Conservation (phyloP, 345 rosid genomes). For the Bruguiera gymnorhiza region DNA sequence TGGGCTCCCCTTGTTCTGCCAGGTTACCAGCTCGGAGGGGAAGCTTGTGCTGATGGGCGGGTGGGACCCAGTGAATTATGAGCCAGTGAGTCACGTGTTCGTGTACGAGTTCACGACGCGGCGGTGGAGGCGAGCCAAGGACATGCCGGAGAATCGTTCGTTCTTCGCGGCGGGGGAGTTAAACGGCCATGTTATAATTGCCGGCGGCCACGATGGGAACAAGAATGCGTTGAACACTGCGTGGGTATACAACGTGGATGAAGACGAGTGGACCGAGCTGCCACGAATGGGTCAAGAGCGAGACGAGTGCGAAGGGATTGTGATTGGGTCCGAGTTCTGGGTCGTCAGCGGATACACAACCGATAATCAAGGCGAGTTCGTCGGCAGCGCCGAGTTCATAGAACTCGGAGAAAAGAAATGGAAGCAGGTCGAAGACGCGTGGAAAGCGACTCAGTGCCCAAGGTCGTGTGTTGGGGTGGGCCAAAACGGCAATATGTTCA, state of each 20-base stretch:
- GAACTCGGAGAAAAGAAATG: conserved; percentile 39
- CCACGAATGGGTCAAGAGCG: conserved; percentile 50
- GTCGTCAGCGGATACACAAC: conserved; percentile 66
- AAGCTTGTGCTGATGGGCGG: conserved; percentile 64
- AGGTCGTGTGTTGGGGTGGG: conserved; percentile 24
- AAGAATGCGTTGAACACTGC: conserved; percentile 60
- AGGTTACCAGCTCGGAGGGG: conserved; percentile 50
- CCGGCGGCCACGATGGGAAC: conserved; percentile 69
- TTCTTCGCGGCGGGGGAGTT: conserved; percentile 50
- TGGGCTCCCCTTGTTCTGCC: conserved; percentile 64
- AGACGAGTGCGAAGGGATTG: conserved; percentile 70
- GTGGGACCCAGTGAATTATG: conserved; percentile 63
- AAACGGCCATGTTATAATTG: conserved; percentile 38
- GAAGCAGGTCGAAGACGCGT: conserved; percentile 42
- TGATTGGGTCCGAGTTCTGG: conserved; percentile 54
- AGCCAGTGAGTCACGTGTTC: conserved; percentile 48
- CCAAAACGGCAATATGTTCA: not conserved
- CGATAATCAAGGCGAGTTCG: conserved; percentile 55
- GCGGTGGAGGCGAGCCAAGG: conserved; percentile 50
- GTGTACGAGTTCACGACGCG: conserved; percentile 47
- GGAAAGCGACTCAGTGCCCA: conserved; percentile 42
- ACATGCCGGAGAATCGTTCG: conserved; percentile 53
- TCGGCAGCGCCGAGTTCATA: conserved; percentile 44
- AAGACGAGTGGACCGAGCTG: conserved; percentile 57
- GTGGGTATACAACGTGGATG: conserved; percentile 54